Evolutionary conservation across 1,139 yeast genomes (phyloP).

Genomic region (Casaregolazyma lundiana): DNA sequence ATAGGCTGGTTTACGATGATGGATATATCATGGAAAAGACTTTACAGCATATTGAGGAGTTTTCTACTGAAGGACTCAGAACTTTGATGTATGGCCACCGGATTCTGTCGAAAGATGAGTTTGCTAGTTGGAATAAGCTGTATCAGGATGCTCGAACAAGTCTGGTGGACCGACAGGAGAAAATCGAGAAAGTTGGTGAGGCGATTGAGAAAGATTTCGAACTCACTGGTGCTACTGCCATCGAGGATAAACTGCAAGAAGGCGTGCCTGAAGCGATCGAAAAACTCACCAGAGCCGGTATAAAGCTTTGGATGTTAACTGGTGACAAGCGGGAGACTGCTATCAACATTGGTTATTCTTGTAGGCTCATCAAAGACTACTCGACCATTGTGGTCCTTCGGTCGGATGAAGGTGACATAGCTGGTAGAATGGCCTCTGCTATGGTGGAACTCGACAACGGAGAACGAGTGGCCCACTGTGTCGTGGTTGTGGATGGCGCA

Average conservation of each 20-base stretch:
- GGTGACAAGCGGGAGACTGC: constrained; percentile 99
- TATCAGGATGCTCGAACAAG: constrained; percentile 78
- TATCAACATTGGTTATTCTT: constrained; percentile 91
- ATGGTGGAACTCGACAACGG: constrained; percentile 59
- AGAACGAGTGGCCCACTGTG: constrained; percentile 77
- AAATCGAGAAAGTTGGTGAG: constrained; percentile 71
- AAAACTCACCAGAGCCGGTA: constrained; percentile 86
- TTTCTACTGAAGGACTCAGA: constrained; percentile 90
- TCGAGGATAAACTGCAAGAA: constrained; percentile 92
- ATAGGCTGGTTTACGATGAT: constrained; percentile 63
- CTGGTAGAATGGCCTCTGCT: constrained; percentile 54
- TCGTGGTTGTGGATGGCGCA: constrained; percentile 87
- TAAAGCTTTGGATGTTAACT: constrained; percentile 95
- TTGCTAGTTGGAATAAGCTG: constrained; percentile 58
- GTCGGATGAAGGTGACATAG: constrained; percentile 44
- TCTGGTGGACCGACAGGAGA: constrained; percentile 56
- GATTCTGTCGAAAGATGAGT: constrained; percentile 60
- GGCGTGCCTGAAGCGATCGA: constrained; percentile 96
- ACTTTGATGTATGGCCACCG: constrained; percentile 79
- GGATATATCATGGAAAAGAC: constrained; percentile 79
- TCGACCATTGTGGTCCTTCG: constrained; percentile 80
- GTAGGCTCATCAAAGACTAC: constrained; percentile 87
- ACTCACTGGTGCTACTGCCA: constrained; percentile 89
- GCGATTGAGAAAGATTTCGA: constrained; percentile 61
- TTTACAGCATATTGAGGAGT: constrained; percentile 84